phyloP scores from a whole-genome alignment of 169 alveolate genomes.

The Eimeria falciformis region DNA sequence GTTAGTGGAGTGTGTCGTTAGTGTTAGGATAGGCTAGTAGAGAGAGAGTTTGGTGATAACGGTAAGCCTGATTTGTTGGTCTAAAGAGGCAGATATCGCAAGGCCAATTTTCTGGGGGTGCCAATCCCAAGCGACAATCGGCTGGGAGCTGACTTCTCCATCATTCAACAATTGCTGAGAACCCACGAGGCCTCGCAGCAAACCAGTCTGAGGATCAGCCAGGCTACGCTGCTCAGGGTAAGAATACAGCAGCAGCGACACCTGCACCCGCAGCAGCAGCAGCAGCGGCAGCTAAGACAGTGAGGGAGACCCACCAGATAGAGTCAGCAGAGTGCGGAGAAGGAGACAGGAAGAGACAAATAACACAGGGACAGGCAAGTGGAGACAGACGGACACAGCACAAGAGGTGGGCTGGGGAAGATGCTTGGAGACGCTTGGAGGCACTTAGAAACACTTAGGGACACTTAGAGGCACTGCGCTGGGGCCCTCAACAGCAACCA shows the following conservation, averaged over 20 bases:
- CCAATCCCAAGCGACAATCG: slow-evolving; percentile 94
- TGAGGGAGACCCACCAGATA: too few species aligned
- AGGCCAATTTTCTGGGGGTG: slow-evolving; percentile 86
- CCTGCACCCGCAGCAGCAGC: slow-evolving; percentile 26
- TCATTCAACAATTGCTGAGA: slow-evolving; percentile 91
- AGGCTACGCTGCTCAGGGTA: slow-evolving; percentile 89
- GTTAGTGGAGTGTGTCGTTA: too few species aligned
- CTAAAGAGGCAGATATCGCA: slow-evolving; percentile 90
- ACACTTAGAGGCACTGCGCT: not conserved
- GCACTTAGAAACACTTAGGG: not conserved
- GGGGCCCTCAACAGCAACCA: not conserved
- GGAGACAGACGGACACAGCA: too few species aligned
- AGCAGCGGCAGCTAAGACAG: not conserved
- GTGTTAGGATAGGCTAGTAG: slow-evolving; percentile 54
- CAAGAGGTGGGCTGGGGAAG: too few species aligned
- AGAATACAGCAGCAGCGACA: slow-evolving; percentile 85
- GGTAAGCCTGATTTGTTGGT: slow-evolving; percentile 91
- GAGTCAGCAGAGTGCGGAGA: too few species aligned
- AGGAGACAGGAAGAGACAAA: too few species aligned
- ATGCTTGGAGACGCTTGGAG: not conserved
- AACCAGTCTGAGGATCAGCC: slow-evolving; percentile 86
- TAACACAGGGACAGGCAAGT: too few species aligned
- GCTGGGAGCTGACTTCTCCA: slow-evolving; percentile 92
- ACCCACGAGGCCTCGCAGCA: slow-evolving; percentile 93
- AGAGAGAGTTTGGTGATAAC: slow-evolving; percentile 79